These are phyloP conservation scores for Evernia prunastri DNA, from an alignment of 495 filamentous ascomycete species.

Conservation along the genomic window DNA sequence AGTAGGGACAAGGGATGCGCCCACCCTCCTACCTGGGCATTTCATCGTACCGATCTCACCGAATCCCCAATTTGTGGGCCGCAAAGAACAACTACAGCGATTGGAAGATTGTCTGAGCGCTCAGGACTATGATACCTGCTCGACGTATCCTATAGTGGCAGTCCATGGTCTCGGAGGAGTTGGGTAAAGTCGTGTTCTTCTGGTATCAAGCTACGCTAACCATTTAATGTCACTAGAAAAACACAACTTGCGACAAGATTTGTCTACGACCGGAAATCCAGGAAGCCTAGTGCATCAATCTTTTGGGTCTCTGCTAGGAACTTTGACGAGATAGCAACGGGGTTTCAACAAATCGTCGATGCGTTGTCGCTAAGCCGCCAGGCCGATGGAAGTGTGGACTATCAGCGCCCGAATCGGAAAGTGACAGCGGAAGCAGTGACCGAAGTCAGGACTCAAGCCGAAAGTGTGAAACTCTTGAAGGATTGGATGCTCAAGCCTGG, in stretches of 20 bases:
- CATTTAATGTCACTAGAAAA: neutral
- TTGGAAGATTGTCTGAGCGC: slow-evolving; percentile 1
- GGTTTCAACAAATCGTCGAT: neutral
- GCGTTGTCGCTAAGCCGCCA: neutral
- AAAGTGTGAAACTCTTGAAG: neutral
- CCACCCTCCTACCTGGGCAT: neutral
- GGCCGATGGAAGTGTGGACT: neutral
- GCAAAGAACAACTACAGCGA: neutral
- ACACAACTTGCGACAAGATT: slow-evolving; percentile 5
- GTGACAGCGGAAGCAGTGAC: neutral
- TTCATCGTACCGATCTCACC: slow-evolving; percentile 8
- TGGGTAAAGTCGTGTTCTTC: neutral
- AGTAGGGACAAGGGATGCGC: neutral
- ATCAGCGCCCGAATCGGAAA: neutral
- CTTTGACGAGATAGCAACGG: neutral
- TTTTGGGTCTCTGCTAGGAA: slow-evolving; percentile 11
- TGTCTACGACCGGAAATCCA: slow-evolving; percentile 1
- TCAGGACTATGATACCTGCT: neutral
- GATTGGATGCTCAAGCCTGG: slow-evolving; percentile 1
- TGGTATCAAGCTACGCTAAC: neutral
- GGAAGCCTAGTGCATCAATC: slow-evolving; percentile 1
- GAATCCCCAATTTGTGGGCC: neutral
- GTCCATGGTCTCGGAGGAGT: slow-evolving; percentile 12
- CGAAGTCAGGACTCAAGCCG: neutral
- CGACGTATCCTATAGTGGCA: neutral